Conservation (phyloP, 805 yeast genomes). For the Candida ovalis region DNA sequence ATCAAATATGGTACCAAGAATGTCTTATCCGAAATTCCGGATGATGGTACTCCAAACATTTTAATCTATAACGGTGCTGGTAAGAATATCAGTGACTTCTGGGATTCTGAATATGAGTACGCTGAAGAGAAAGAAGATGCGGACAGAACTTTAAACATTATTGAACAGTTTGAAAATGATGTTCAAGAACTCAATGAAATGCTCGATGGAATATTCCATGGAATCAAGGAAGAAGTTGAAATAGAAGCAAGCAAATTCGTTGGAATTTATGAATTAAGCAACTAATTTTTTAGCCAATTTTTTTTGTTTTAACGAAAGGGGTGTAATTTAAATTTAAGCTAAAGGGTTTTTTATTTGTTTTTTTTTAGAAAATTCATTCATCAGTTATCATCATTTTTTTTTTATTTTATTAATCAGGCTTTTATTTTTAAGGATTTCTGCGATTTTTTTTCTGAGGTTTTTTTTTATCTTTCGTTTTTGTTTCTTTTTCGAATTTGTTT, state of each 20-base stretch:
- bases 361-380: no score
- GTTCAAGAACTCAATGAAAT: constrained; percentile 9
- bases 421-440: no score
- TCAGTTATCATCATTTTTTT: no score
- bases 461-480: no score
- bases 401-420: no score
- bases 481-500: no score
- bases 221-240: not conserved
- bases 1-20: constrained; percentile 64
- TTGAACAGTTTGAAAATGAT: constrained; percentile 20
- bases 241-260: not conserved
- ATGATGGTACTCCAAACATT: constrained; percentile 65
- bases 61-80: constrained; percentile 84
- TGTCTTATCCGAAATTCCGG: constrained; percentile 58
- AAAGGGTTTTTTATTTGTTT: no score
- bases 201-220: not conserved
- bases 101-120: constrained; percentile 35
- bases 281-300: no score
- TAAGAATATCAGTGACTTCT: constrained; percentile 61
- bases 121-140: not conserved
- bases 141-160: constrained; percentile 17
- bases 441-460: no score
- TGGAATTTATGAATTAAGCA: not conserved
- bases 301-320: no score
- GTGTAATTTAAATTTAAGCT: no score